Conservation (phyloP, 805 yeast genomes). For the Metschnikowia continentalis region DNA sequence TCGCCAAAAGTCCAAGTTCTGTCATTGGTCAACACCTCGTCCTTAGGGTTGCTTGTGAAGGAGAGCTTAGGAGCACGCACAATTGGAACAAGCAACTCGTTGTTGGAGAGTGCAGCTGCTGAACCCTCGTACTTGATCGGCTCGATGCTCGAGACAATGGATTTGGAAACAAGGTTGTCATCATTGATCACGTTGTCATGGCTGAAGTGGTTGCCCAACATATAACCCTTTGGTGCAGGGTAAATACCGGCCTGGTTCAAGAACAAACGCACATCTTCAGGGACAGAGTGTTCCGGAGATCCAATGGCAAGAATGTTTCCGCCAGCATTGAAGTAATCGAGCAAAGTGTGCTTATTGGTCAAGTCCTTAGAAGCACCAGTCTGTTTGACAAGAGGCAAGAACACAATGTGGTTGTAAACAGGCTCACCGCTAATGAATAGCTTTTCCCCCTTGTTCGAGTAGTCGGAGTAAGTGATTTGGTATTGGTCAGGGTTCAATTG, state of each 20-base stretch:
- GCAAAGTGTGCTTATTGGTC: conserved; percentile 38
- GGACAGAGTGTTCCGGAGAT: conserved; percentile 41
- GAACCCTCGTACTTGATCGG: conserved; percentile 42
- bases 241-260: conserved; percentile 77
- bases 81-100: conserved; percentile 66
- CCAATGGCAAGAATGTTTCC: conserved; percentile 69
- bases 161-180: conserved; percentile 25
- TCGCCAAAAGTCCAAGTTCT: conserved; percentile 75
- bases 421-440: conserved; percentile 24
- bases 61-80: conserved; percentile 63
- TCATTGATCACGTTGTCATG: conserved; percentile 29
- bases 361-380: conserved; percentile 30
- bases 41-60: conserved; percentile 46
- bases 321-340: conserved; percentile 59
- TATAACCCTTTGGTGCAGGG: conserved; percentile 73
- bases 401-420: conserved; percentile 28
- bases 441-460: conserved; percentile 19
- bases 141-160: conserved; percentile 17
- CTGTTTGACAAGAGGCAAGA: conserved; percentile 36
- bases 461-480: conserved; percentile 19
- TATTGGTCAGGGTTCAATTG: conserved; percentile 10
- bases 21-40: conserved; percentile 39
- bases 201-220: conserved; percentile 62
- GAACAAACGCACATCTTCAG: conserved; percentile 52
- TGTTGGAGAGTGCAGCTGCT: conserved; percentile 67